These are phyloP conservation scores for Dillenia suffruticosa DNA, from an alignment of 164 flowering plant species.

Conservation along the genomic window DNA sequence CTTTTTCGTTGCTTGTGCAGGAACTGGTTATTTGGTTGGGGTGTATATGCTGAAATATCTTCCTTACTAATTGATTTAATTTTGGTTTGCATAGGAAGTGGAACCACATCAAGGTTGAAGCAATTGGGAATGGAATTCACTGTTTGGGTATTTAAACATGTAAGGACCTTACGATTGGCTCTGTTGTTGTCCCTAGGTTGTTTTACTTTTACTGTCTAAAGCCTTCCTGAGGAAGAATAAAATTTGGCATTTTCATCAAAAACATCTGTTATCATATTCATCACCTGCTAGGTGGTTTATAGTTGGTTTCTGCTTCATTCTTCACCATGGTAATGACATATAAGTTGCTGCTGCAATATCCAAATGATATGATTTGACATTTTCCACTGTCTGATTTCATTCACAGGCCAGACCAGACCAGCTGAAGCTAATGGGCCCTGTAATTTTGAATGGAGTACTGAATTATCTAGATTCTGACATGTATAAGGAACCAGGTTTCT, in stretches of 20 bases:
- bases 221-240: too few relatives aligned
- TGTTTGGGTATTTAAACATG: constrained; percentile 99
- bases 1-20: too few relatives aligned
- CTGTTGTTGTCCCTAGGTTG: background rate
- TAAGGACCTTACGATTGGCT: constrained; percentile 26
- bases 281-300: too few relatives aligned
- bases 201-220: too few relatives aligned
- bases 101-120: constrained; percentile 82
- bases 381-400: background rate
- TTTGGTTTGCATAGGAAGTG: constrained; percentile 46
- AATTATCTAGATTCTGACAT: constrained; percentile 68
- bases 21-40: too few relatives aligned
- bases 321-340: too few relatives aligned
- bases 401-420: constrained; percentile 74
- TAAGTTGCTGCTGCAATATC: too few relatives aligned
- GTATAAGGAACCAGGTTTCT: constrained; percentile 57
- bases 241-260: too few relatives aligned
- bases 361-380: background rate
- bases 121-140: constrained; percentile 97
- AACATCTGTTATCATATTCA: too few relatives aligned
- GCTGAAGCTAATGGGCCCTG: constrained; percentile 90
- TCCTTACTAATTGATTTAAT: background rate
- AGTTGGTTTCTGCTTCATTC: too few relatives aligned
- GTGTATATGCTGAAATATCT: too few relatives aligned
- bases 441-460: constrained; percentile 71